Evolutionary conservation across 176 grass and related monocot genomes (phyloP), one percentile per base, ranked within the genome.

Genomic region (Urochloa ruziziensis): DNA sequence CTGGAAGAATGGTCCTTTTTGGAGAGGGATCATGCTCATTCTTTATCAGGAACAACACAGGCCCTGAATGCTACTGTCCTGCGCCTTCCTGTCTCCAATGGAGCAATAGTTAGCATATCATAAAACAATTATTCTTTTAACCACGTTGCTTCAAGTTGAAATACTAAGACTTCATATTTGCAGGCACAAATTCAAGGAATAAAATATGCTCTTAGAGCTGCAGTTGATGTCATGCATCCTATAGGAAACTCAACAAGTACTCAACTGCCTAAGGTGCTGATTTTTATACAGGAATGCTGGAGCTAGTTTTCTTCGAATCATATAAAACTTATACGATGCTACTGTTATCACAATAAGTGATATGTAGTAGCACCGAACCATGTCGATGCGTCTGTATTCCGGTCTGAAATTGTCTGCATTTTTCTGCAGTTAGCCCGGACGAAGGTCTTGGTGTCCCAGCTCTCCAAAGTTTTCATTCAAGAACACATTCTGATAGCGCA

Each of bases 181-280:
- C 80, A 97, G 94, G 86, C 69, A 77, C 84, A 97, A 58, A 80
- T 89, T n/a, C 89, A 85, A 51, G 67, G 71, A 73, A 52, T 89
- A 40, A 89, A 86, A 79, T 93, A 86, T 75, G 76, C 74, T 76
- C 72, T 91, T 61, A 70, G 89, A 29, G 83, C 86, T 29, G 91
- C 89, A 18, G 68, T 97, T 23, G 91, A 97, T 65, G 84, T 82
- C 25, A 93, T 97, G 91, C 89, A 97, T 62, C 75, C 83, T 13
- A 82, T 97, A 63, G 75, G 83, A 77, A 91, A 51, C 37, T 91
- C 91, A 46, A 83, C 70, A 54, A 85, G 42, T 3, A 17, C 48
- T 49, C 73, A 81, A 60, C 32, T 97, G 1, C 76, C 72, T 46
- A 93, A 93, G 94, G 94, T 97, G 29, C 13, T 57, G 32, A 33